Percentiles rank a stretch among this genome's conserved stretches.
Evolutionary conservation across 2,329 filamentous ascomycete species (phyloP).

Genomic region (Periconia digitata): DNA sequence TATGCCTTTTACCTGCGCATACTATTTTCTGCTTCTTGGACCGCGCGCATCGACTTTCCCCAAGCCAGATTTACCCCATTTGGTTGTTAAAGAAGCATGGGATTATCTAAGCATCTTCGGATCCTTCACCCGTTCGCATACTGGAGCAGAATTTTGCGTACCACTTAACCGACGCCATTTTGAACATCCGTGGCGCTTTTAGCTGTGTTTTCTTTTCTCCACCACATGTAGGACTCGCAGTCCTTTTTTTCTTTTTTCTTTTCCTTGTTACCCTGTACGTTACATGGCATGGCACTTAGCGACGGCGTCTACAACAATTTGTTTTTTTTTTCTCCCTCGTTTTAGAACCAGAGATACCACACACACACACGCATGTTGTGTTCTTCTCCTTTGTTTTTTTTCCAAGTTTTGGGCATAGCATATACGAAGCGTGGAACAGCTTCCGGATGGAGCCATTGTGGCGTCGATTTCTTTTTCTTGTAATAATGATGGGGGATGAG

Average conservation of each 20-base stretch:
- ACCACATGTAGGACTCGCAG: too few species aligned
- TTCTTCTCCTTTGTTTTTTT: too few species aligned
- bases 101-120: background rate
- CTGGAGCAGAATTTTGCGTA: background rate
- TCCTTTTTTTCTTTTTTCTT: background rate
- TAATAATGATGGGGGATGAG: too few species aligned
- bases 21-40: background rate
- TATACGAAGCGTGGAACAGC: too few species aligned
- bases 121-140: background rate
- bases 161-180: background rate
- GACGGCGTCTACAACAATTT: slow-evolving; percentile 1
- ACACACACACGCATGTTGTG: too few species aligned
- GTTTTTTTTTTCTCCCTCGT: background rate
- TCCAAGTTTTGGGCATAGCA: too few species aligned
- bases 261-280: background rate
- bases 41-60: too few species aligned
- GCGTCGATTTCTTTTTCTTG: too few species aligned
- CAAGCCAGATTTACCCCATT: background rate
- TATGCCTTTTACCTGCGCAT: background rate
- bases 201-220: too few species aligned
- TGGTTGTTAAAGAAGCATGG: background rate
- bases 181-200: too few species aligned
- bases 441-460: too few species aligned
- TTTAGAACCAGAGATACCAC: too few species aligned
- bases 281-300: slow-evolving; percentile 5